Evolutionary conservation across 2,329 filamentous ascomycete species (phyloP).

Genomic region (Colletotrichum orbiculare): DNA sequence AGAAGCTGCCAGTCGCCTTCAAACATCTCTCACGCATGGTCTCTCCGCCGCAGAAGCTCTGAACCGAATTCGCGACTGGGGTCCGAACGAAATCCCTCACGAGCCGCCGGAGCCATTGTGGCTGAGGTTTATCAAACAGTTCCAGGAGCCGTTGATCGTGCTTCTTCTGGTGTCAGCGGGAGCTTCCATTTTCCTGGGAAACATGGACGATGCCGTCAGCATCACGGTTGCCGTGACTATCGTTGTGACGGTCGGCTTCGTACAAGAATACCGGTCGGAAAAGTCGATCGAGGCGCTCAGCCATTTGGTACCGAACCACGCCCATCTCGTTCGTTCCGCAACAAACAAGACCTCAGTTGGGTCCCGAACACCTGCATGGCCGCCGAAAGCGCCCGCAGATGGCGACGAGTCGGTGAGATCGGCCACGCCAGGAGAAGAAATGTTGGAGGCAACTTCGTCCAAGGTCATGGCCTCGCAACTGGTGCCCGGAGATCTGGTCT

Average conservation of each 20-base stretch:
- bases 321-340: constrained; percentile 84
- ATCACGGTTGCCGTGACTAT: constrained; percentile 97
- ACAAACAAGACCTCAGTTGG: constrained; percentile 48
- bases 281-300: constrained; percentile 96
- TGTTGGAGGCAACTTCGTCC: constrained; percentile 77
- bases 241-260: constrained; percentile 93
- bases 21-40: constrained; percentile 86
- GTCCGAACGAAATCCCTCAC: constrained; percentile 93
- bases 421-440: constrained; percentile 72
- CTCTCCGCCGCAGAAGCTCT: constrained; percentile 85
- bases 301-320: constrained; percentile 93
- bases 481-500: constrained; percentile 90
- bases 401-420: constrained; percentile 45
- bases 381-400: constrained; percentile 57
- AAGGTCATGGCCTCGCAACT: constrained; percentile 89
- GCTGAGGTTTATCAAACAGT: constrained; percentile 95
- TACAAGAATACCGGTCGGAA: constrained; percentile 97
- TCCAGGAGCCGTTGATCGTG: constrained; percentile 93
- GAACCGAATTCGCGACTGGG: constrained; percentile 81
- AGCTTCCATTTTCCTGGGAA: constrained; percentile 90
- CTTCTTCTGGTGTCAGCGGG: constrained; percentile 90
- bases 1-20: constrained; percentile 80
- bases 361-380: constrained; percentile 58
- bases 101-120: constrained; percentile 94
- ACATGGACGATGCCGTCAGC: constrained; percentile 93